Evolutionary conservation across 2,329 filamentous ascomycete species (phyloP).

Genomic region (Ceratocystis ficicola): DNA sequence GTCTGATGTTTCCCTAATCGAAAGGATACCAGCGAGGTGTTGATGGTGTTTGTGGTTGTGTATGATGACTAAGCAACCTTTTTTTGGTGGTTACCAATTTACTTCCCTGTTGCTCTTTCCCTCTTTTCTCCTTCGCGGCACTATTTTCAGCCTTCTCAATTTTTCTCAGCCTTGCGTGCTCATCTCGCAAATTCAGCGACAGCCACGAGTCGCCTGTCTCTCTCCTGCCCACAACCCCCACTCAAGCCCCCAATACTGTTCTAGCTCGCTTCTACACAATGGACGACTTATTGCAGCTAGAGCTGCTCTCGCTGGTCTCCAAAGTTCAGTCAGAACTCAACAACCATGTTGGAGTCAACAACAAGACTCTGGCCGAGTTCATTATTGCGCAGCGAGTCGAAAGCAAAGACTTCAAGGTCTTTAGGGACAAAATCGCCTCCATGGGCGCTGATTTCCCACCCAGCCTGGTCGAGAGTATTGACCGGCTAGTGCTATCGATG

Average conservation of each 20-base stretch:
- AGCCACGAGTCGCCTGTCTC: not conserved
- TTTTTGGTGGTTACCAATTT: not conserved
- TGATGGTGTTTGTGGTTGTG: not conserved
- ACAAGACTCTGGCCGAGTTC: slow-evolving; percentile 94
- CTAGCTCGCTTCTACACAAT: slow-evolving; percentile 37
- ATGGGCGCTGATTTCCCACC: slow-evolving; percentile 73
- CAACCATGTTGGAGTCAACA: slow-evolving; percentile 81
- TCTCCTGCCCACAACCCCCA: not conserved
- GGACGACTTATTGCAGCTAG: slow-evolving; percentile 85
- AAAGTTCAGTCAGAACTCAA: slow-evolving; percentile 90
- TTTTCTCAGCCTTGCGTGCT: slow-evolving; percentile 15
- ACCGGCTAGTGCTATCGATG: slow-evolving; percentile 76
- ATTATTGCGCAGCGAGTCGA: slow-evolving; percentile 81
- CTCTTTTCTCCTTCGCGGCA: slow-evolving; percentile 10
- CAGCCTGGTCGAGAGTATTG: slow-evolving; percentile 81
- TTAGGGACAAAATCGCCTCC: slow-evolving; percentile 60
- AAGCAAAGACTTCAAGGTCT: slow-evolving; percentile 57
- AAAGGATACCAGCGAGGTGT: not conserved
- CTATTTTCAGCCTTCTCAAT: slow-evolving; percentile 14
- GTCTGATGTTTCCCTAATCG: not conserved
- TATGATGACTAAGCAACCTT: slow-evolving; percentile 8
- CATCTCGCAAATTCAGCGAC: slow-evolving; percentile 10
- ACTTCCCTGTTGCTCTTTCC: not conserved
- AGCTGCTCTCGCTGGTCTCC: slow-evolving; percentile 84
- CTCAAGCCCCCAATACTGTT: not conserved